Base-by-base conservation (phyloP, 495 filamentous ascomycete genomes). In the Emericellopsis terricola region DNA sequence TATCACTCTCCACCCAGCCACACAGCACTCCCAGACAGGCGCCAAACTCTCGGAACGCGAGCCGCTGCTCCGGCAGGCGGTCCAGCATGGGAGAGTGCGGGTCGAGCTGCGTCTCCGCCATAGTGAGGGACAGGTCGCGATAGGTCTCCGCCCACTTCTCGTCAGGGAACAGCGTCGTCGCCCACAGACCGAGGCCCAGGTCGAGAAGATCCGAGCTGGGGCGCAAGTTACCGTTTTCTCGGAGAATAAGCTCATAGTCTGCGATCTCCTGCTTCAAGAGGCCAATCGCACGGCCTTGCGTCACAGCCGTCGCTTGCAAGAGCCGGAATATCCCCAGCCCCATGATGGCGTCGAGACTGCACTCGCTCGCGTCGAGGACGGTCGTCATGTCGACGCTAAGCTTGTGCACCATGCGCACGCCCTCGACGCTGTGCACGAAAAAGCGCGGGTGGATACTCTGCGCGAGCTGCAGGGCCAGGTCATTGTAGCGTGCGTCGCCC, bases 31-130 rank as follows among this genome's bases (percentile, higher is more conserved):
- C 75, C 29, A 80, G 16, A 19, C 54, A 63, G 3, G 65, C 60
- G 3, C 73, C 71, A 40, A 76, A 77, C 38, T 80, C 74, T 6
- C 74, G 63, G 41, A 78, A 80, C 2, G 72, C 71, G 16, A 76
- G 50, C 23, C 72, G 57, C 15, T 42, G 49, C 26, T 49, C 48
- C 29, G 52, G 51, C 33, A 47, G 53, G 17, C 55, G 56, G 17
- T 50, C 42, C 45, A 67, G 49, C 36, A 58, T 3, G 5, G 32
- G 4, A 3, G 32, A 34, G 13, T 23, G 57, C n/a, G 29, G 29
- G 19, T 19, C 45, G 6, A 59, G 40, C 15, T 51, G 35, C 11
- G 33, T 58, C 45, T 29, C 49, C 44, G 66, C 53, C 39, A 61
- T 50, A 15, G 56, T 53, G 20, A 71, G 52, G 28, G 68, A 66